Evolutionary conservation across 108 stramenopile genomes (phyloP).

Genomic region (Skeletonema menzelii): DNA sequence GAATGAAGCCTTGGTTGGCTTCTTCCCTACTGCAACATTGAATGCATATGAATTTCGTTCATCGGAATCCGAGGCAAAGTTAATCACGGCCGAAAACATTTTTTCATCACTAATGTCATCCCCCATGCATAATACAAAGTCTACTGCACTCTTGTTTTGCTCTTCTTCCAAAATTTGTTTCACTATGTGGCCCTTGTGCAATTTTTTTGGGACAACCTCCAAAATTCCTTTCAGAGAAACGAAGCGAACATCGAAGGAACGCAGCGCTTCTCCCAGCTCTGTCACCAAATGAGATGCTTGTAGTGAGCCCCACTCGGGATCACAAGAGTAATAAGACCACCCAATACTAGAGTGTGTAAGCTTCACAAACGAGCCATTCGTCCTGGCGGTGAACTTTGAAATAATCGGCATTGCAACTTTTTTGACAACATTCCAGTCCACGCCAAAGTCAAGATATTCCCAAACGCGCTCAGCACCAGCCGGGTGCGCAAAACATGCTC

Average conservation of each 20-base stretch:
- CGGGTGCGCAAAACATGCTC: conserved; percentile 85
- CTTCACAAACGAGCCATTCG: conserved; percentile 91
- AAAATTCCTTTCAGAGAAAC: conserved; percentile 88
- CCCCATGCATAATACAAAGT: conserved; percentile 93
- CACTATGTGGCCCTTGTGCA: conserved; percentile 88
- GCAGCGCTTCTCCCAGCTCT: conserved; percentile 90
- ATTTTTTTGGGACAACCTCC: conserved; percentile 84
- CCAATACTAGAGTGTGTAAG: conserved; percentile 91
- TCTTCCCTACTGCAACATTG: conserved; percentile 86
- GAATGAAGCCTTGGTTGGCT: conserved; percentile 81
- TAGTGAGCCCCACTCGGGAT: conserved; percentile 98
- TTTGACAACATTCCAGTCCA: conserved; percentile 92
- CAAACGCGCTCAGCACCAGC: conserved; percentile 49
- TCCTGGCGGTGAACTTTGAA: conserved; percentile 91
- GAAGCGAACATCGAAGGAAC: conserved; percentile 91
- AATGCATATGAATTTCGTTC: conserved; percentile 52
- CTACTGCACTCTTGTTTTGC: conserved; percentile 51
- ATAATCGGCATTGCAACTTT: conserved; percentile 89
- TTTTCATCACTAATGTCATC: conserved; percentile 97
- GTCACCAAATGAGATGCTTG: conserved; percentile 91
- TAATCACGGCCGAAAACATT: conserved; percentile 92
- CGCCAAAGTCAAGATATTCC: conserved; percentile 88
- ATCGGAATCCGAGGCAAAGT: conserved; percentile 73
- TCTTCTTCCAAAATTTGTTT: conserved; percentile 81
- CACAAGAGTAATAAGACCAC: conserved; percentile 98